phyloP scores from a whole-genome alignment of 108 stramenopile species.

The Pelagomonas calceolata region DNA sequence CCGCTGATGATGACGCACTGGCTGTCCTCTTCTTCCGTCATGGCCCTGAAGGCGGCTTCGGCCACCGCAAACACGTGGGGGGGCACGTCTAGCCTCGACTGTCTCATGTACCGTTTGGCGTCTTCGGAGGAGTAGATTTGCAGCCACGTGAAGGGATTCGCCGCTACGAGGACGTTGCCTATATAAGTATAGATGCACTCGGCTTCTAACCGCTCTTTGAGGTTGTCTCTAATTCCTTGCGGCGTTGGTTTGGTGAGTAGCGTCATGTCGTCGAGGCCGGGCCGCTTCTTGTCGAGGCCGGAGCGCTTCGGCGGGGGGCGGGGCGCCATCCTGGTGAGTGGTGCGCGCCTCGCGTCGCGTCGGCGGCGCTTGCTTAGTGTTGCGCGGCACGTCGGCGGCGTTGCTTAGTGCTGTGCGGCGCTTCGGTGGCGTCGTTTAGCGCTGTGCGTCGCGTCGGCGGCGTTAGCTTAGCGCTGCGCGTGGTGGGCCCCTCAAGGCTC shows the following conservation, averaged over 20 bases:
- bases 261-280: constrained; percentile 7
- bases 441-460: too few species aligned
- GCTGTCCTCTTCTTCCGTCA: constrained; percentile 38
- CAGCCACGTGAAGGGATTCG: constrained; percentile 31
- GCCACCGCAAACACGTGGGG: constrained; percentile 69
- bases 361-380: too few species aligned
- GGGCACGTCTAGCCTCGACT: constrained; percentile 23
- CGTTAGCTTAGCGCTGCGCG: too few species aligned
- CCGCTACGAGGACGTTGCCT: constrained; percentile 18
- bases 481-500: too few species aligned
- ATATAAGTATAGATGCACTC: constrained; percentile 6
- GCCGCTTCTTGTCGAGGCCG: neutral
- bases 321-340: too few species aligned
- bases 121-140: constrained; percentile 5
- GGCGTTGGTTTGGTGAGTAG: neutral
- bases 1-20: constrained; percentile 52
- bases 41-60: constrained; percentile 59
- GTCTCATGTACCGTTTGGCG: constrained; percentile 9
- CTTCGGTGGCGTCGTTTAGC: too few species aligned
- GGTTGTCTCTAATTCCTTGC: constrained; percentile 6
- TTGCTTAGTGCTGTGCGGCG: too few species aligned
- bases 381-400: too few species aligned
- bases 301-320: too few species aligned
- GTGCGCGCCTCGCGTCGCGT: too few species aligned
- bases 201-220: constrained; percentile 2